Conservation (phyloP, 2,329 filamentous ascomycete genomes). For the Fusarium tanahbumbuense region DNA sequence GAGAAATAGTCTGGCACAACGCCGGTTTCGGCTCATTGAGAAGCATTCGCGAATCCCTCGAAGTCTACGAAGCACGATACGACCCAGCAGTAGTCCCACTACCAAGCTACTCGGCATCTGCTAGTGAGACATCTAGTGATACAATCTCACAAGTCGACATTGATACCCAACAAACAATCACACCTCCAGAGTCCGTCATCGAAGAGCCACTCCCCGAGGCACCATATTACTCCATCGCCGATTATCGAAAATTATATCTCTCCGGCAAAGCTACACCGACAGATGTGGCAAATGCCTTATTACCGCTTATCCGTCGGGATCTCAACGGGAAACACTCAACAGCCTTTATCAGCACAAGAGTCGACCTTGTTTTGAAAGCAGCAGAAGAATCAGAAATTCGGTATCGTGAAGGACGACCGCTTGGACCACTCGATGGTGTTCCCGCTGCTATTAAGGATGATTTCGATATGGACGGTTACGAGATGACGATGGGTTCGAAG, state of each 20-base stretch:
- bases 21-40: constrained; percentile 71
- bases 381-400: constrained; percentile 59
- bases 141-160: not conserved
- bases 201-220: not conserved
- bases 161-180: not conserved
- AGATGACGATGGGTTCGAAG: constrained; percentile 71
- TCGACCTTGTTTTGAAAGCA: constrained; percentile 54
- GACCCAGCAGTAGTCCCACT: constrained; percentile 60
- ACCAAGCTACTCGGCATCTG: not conserved
- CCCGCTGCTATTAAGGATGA: constrained; percentile 82
- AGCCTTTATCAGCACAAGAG: constrained; percentile 58
- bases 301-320: constrained; percentile 59
- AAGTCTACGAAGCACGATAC: constrained; percentile 61
- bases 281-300: constrained; percentile 57
- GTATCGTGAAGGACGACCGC: constrained; percentile 64
- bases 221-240: constrained; percentile 53
- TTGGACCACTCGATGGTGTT: constrained; percentile 76
- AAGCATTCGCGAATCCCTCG: constrained; percentile 61
- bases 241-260: constrained; percentile 59
- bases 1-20: constrained; percentile 62
- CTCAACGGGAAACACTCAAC: constrained; percentile 54
- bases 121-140: too few relatives aligned
- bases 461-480: constrained; percentile 78
- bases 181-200: not conserved
- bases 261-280: constrained; percentile 59